Percentiles rank a stretch among this genome's conserved stretches.
These are phyloP conservation scores for Beauveria asiatica DNA, from an alignment of 2,329 filamentous ascomycete genomes.

Conservation along the genomic window DNA sequence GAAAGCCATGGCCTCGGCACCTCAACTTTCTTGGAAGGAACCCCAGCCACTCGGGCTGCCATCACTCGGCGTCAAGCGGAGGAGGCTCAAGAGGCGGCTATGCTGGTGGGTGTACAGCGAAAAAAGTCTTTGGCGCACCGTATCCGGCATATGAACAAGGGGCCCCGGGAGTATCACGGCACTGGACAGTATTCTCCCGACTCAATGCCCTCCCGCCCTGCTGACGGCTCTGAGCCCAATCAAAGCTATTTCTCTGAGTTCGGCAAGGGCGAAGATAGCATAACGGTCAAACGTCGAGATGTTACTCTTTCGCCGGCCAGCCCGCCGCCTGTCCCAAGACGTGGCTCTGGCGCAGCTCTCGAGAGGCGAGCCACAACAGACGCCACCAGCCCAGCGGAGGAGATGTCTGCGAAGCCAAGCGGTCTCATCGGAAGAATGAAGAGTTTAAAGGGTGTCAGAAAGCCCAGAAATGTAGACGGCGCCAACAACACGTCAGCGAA, in stretches of 20 bases:
- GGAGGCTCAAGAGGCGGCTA: constrained; percentile 46
- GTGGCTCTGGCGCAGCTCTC: constrained; percentile 34
- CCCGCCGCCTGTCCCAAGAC: constrained; percentile 41
- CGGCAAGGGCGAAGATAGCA: constrained; percentile 44
- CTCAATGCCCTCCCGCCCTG: constrained; percentile 24
- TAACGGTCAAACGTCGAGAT: constrained; percentile 35
- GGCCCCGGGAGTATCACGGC: constrained; percentile 50
- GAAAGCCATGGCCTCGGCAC: constrained; percentile 80
- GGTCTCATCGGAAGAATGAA: constrained; percentile 74
- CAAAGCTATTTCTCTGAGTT: constrained; percentile 76
- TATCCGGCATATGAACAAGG: constrained; percentile 73
- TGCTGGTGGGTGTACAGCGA: constrained; percentile 58
- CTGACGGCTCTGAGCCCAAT: constrained; percentile 41
- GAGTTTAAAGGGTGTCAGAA: constrained; percentile 65
- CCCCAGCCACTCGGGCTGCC: constrained; percentile 73
- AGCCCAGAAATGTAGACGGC: constrained; percentile 29
- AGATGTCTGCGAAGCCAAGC: constrained; percentile 37
- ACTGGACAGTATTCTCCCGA: constrained; percentile 41
- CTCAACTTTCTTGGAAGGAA: constrained; percentile 90
- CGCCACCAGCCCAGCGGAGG: constrained; percentile 31
- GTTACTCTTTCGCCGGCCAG: constrained; percentile 43
- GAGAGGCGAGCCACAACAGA: constrained; percentile 61
- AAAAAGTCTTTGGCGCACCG: constrained; percentile 95
- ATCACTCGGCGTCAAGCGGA: constrained; percentile 70
- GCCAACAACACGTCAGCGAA: constrained; percentile 14